Percentiles rank a stretch among this genome's conserved stretches.
These are phyloP conservation scores for Scheffersomyces titani DNA, from an alignment of 1,139 yeast genomes.

Conservation along the genomic window DNA sequence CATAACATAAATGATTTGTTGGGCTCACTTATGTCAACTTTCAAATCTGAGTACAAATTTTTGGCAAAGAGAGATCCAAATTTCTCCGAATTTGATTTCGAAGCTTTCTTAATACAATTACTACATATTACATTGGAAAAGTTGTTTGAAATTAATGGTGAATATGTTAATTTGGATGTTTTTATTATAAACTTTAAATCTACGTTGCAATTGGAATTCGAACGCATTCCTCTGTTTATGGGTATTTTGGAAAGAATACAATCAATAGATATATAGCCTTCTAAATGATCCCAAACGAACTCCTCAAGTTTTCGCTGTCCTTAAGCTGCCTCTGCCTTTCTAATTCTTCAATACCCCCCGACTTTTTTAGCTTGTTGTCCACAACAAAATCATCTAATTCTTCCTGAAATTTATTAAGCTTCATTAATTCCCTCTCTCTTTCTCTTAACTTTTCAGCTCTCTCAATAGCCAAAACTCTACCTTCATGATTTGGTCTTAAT, in stretches of 20 bases:
- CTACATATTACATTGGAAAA: slow-evolving; percentile 4
- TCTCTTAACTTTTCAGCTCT: slow-evolving; percentile 82
- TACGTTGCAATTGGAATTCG: slow-evolving; percentile 1
- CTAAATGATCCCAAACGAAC: slow-evolving; percentile 34
- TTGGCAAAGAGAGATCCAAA: slow-evolving; percentile 2
- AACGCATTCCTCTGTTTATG: slow-evolving; percentile 1
- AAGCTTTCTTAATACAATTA: slow-evolving; percentile 10
- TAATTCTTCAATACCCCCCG: slow-evolving; percentile 87
- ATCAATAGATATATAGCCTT: not conserved
- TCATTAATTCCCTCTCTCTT: slow-evolving; percentile 63
- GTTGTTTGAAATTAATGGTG: slow-evolving; percentile 2
- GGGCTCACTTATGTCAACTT: slow-evolving; percentile 9
- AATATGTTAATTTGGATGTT: slow-evolving; percentile 1
- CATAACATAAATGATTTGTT: slow-evolving; percentile 8
- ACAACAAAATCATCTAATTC: slow-evolving; percentile 88
- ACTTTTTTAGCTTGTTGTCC: slow-evolving; percentile 69
- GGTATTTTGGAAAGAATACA: slow-evolving; percentile 5
- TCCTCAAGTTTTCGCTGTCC: slow-evolving; percentile 68
- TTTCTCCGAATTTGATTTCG: slow-evolving; percentile 4
- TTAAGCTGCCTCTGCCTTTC: slow-evolving; percentile 68
- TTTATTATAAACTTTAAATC: slow-evolving; percentile 5
- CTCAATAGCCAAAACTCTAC: slow-evolving; percentile 82
- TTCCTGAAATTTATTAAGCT: slow-evolving; percentile 70
- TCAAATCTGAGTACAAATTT: slow-evolving; percentile 1
- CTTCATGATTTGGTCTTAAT: slow-evolving; percentile 79